Evolutionary conservation across 371 early-diverging fungal species (phyloP).

Genomic region (Paraphysoderma sedebokerense): DNA sequence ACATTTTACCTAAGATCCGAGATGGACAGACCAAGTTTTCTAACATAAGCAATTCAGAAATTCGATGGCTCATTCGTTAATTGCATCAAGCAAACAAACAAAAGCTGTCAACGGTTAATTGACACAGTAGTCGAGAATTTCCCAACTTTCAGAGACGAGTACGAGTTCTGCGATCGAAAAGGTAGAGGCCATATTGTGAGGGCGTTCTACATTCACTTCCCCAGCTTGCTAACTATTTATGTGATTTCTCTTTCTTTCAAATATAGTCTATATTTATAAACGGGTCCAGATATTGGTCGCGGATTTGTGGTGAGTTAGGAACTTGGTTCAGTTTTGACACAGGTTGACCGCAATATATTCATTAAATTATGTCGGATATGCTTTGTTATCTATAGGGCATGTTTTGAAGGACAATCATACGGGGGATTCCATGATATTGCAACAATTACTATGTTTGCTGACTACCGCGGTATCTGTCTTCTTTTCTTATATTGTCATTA

Average conservation of each 20-base stretch:
- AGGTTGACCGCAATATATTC: no score
- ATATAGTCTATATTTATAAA: constrained; percentile 49
- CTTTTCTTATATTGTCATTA: no score
- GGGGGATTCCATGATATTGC: constrained; percentile 64
- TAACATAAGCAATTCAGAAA: no score
- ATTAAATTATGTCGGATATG: no score
- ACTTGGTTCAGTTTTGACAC: no score
- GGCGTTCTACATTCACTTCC: no score
- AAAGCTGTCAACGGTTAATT: constrained; percentile 37
- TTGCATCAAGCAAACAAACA: constrained; percentile 28
- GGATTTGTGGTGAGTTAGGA: no score
- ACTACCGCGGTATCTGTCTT: no score
- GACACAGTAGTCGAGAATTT: constrained; percentile 39
- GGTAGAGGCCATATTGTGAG: no score
- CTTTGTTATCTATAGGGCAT: no score
- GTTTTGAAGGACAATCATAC: constrained; percentile 48
- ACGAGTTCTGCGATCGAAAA: constrained; percentile 27
- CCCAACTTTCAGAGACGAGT: constrained; percentile 51
- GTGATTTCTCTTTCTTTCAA: neutral
- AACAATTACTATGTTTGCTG: constrained; percentile 81
- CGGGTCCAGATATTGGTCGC: constrained; percentile 80
- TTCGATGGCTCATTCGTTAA: constrained; percentile 52
- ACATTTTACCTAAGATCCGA: neutral
- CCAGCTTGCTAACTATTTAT: neutral
- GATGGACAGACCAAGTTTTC: no score